A percentile compares a stretch with the other conserved stretches of the same genome.
phyloP scores from a whole-genome alignment of 352 stramenopile genomes.

The Globisporangium spiculum region DNA sequence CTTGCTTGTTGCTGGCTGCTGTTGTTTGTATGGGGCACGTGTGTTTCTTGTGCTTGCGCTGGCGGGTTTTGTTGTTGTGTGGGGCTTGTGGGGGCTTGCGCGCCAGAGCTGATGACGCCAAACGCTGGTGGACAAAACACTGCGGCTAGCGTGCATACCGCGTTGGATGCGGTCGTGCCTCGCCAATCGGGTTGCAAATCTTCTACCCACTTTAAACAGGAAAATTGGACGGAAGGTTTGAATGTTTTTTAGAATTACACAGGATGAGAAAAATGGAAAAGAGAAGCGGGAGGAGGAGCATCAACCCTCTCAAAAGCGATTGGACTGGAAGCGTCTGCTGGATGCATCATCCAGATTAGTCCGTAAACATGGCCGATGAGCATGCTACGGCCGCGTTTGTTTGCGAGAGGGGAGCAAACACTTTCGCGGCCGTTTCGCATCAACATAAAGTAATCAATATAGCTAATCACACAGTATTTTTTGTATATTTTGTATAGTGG shows the following conservation, averaged over 20 bases:
- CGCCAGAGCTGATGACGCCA: constrained; percentile 2
- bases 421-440: not conserved
- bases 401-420: not conserved
- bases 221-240: not conserved
- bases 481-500: not conserved
- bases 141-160: not conserved
- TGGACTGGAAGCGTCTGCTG: not conserved
- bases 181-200: not conserved
- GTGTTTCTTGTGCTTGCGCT: not conserved
- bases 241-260: not conserved
- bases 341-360: constrained; percentile 7
- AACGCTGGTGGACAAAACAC: constrained; percentile 11
- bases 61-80: not conserved
- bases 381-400: not conserved
- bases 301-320: constrained; percentile 8
- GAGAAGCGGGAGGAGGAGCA: not conserved
- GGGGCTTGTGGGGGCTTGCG: not conserved
- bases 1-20: not conserved
- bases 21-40: not conserved
- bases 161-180: not conserved
- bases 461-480: not conserved
- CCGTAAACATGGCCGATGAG: constrained; percentile 1
- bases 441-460: not conserved
- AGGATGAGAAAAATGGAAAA: not conserved
- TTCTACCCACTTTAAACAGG: not conserved